These are phyloP conservation scores for Hebeloma cylindrosporum DNA, from an alignment of 768 basidiomycete species.

Conservation along the genomic window DNA sequence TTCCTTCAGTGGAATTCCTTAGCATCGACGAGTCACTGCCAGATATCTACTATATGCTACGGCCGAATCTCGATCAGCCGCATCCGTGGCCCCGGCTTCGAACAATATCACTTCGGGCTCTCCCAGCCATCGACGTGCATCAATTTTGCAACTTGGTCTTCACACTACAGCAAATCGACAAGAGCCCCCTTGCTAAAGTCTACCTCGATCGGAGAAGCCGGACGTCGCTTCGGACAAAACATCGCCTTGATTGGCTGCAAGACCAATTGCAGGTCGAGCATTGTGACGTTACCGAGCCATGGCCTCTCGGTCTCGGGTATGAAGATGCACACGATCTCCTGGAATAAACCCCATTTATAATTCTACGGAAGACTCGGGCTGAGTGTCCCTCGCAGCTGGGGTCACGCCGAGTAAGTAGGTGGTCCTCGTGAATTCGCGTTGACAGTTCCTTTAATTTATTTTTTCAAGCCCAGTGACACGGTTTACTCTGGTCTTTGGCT, in stretches of 20 bases:
- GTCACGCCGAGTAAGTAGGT: neutral
- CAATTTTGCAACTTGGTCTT: slow-evolving; percentile 33
- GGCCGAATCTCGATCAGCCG: slow-evolving; percentile 13
- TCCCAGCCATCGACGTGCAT: slow-evolving; percentile 31
- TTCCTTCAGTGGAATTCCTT: slow-evolving; percentile 35
- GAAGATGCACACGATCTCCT: slow-evolving; percentile 34
- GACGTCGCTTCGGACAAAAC: slow-evolving; percentile 30
- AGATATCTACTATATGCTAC: slow-evolving; percentile 30
- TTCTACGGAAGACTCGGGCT: neutral
- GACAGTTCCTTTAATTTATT: too few species aligned
- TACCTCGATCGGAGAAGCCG: slow-evolving; percentile 40
- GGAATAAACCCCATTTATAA: slow-evolving; percentile 9
- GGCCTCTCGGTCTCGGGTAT: slow-evolving; percentile 41
- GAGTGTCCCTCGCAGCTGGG: neutral
- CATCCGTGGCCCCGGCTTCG: slow-evolving; percentile 37
- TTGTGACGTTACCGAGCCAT: slow-evolving; percentile 29
- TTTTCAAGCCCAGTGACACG: too few species aligned
- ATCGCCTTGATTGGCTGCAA: slow-evolving; percentile 28
- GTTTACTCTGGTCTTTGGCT: too few species aligned
- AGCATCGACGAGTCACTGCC: slow-evolving; percentile 35
- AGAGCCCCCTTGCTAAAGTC: slow-evolving; percentile 20
- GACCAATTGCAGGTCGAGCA: slow-evolving; percentile 32
- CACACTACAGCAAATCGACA: slow-evolving; percentile 16
- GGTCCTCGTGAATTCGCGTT: too few species aligned
- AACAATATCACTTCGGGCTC: slow-evolving; percentile 32